Percentiles rank a stretch among this genome's conserved stretches.
These are phyloP conservation scores for Fusarium domesticum DNA, from an alignment of 2,329 filamentous ascomycete species.

Conservation along the genomic window DNA sequence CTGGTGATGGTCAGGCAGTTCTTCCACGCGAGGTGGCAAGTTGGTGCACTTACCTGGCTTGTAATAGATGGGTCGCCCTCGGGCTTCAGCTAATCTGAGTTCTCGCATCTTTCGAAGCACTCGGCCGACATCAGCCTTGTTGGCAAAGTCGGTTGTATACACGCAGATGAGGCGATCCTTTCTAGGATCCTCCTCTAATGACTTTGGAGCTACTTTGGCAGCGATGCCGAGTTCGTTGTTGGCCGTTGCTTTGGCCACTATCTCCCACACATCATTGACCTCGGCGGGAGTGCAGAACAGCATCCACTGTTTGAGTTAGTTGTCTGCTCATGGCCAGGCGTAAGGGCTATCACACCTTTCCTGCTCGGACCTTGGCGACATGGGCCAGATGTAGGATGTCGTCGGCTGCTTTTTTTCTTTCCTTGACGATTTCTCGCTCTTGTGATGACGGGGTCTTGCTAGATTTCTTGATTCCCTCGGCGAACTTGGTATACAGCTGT, in stretches of 20 bases:
- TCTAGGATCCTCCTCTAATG: conserved; percentile 38
- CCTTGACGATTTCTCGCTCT: conserved; percentile 47
- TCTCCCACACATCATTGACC: conserved; percentile 63
- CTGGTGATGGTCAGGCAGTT: conserved; percentile 36
- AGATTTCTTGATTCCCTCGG: conserved; percentile 44
- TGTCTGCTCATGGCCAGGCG: not conserved
- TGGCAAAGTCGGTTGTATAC: conserved; percentile 72
- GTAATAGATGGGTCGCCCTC: conserved; percentile 64
- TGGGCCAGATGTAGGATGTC: conserved; percentile 62
- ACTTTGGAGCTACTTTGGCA: conserved; percentile 66
- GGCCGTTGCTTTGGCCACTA: conserved; percentile 64
- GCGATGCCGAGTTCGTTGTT: conserved; percentile 66
- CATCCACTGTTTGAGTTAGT: conserved; percentile 63
- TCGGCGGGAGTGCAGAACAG: conserved; percentile 56
- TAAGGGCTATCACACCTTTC: conserved; percentile 54
- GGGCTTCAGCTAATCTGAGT: conserved; percentile 55
- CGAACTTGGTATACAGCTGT: conserved; percentile 45
- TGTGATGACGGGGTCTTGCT: conserved; percentile 36
- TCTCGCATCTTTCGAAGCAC: conserved; percentile 62
- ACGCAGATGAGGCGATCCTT: conserved; percentile 65
- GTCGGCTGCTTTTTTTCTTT: conserved; percentile 47
- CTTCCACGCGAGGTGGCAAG: not conserved
- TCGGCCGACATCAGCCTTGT: conserved; percentile 64
- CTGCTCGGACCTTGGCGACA: conserved; percentile 55
- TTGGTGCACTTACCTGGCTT: conserved; percentile 59